Evolutionary conservation across 2,329 filamentous ascomycete species (phyloP).

Genomic region (Epichloe amarillans): DNA sequence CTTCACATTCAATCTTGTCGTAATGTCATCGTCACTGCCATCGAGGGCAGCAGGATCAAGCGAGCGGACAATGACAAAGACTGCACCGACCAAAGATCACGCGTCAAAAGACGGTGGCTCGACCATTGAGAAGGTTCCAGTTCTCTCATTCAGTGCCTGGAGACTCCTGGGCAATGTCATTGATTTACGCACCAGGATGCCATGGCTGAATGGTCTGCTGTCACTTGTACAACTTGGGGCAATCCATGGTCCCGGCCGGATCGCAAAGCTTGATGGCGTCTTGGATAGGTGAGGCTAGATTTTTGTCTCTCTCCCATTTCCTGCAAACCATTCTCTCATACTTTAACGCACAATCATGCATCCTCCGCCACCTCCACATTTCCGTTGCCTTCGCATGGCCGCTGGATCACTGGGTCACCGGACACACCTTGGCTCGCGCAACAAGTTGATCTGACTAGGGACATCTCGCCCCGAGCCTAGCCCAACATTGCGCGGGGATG

Average conservation of each 20-base stretch:
- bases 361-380: neutral
- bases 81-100: conserved; percentile 4
- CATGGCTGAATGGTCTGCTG: conserved; percentile 69
- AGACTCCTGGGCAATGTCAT: conserved; percentile 58
- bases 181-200: conserved; percentile 70
- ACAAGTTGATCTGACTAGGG: neutral
- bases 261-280: conserved; percentile 62
- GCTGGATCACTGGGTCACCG: conserved; percentile 35
- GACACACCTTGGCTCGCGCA: conserved; percentile 13
- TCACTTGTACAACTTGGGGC: conserved; percentile 64
- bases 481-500: neutral
- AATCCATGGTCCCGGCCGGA: conserved; percentile 58
- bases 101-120: neutral
- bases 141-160: conserved; percentile 69
- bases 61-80: conserved; percentile 8
- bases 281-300: conserved; percentile 70
- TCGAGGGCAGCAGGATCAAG: conserved; percentile 26
- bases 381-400: conserved; percentile 25
- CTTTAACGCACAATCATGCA: neutral
- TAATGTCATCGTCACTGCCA: conserved; percentile 54
- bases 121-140: conserved; percentile 36
- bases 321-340: conserved; percentile 8
- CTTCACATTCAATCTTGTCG: conserved; percentile 49
- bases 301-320: conserved; percentile 8
- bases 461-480: too few species aligned